Evolutionary conservation across 108 stramenopile species (phyloP).

Genomic region (Skeletonema grethae): DNA sequence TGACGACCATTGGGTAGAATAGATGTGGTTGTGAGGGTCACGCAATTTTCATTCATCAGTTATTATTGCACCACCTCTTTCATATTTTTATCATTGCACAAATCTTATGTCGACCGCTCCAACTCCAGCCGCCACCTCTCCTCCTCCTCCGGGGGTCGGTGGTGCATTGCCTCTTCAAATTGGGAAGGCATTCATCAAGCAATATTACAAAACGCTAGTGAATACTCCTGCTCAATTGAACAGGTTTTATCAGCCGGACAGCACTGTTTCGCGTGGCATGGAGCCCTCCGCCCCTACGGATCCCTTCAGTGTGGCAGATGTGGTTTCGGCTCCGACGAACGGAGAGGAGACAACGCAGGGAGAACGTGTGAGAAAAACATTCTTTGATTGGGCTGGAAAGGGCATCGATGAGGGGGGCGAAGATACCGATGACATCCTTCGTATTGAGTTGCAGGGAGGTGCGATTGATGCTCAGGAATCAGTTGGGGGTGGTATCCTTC

Average conservation of each 20-base stretch:
- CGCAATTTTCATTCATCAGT: neutral
- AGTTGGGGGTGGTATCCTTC: slow-evolving; percentile 66
- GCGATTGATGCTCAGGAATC: slow-evolving; percentile 87
- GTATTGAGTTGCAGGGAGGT: slow-evolving; percentile 64
- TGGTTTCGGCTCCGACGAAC: neutral
- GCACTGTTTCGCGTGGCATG: slow-evolving; percentile 61
- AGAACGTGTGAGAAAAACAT: slow-evolving; percentile 30
- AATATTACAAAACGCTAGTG: slow-evolving; percentile 76
- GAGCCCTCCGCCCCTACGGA: slow-evolving; percentile 45
- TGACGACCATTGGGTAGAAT: neutral
- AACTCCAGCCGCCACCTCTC: slow-evolving; percentile 5
- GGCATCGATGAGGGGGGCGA: neutral
- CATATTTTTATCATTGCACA: slow-evolving; percentile 6
- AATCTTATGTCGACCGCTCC: slow-evolving; percentile 11
- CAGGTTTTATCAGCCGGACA: slow-evolving; percentile 66
- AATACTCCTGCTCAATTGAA: slow-evolving; percentile 58
- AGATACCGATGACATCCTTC: slow-evolving; percentile 18
- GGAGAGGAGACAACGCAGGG: slow-evolving; percentile 13
- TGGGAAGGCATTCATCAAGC: slow-evolving; percentile 76
- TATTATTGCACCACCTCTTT: neutral
- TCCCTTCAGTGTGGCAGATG: slow-evolving; percentile 34
- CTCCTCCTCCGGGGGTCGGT: slow-evolving; percentile 17
- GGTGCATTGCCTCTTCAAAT: slow-evolving; percentile 62
- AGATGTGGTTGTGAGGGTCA: slow-evolving; percentile 5
- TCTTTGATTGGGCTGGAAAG: slow-evolving; percentile 34